Evolutionary conservation across 208 protist species (phyloP).

Genomic region (Trypanosoma avium): DNA sequence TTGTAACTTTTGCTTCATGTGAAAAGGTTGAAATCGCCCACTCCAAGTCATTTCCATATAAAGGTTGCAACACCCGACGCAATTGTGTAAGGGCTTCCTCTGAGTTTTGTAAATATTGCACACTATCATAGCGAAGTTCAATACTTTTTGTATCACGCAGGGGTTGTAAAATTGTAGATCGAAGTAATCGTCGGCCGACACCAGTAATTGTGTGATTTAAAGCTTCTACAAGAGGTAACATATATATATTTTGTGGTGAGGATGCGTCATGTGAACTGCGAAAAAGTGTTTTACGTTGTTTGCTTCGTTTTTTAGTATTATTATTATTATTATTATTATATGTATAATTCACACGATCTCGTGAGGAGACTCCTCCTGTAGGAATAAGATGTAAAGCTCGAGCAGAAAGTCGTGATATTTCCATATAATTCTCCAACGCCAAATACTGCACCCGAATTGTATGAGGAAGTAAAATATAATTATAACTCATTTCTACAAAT

Average conservation of each 20-base stretch:
- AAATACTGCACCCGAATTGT: slow-evolving; percentile 67
- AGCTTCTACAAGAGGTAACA: slow-evolving; percentile 55
- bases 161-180: slow-evolving; percentile 72
- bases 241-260: too few relatives aligned
- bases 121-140: slow-evolving; percentile 68
- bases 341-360: background rate
- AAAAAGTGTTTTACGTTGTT: slow-evolving; percentile 23
- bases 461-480: slow-evolving; percentile 64
- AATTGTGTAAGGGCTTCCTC: slow-evolving; percentile 30
- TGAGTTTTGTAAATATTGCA: slow-evolving; percentile 52
- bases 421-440: slow-evolving; percentile 68
- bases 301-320: background rate
- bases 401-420: slow-evolving; percentile 58
- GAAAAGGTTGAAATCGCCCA: slow-evolving; percentile 27
- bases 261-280: too few relatives aligned
- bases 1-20: slow-evolving; percentile 25
- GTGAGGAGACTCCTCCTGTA: background rate
- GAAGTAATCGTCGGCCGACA: slow-evolving; percentile 76
- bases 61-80: slow-evolving; percentile 13
- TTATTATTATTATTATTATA: background rate
- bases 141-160: slow-evolving; percentile 63
- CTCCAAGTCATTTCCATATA: slow-evolving; percentile 27
- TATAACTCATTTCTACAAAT: slow-evolving; percentile 73
- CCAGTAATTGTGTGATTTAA: slow-evolving; percentile 64
- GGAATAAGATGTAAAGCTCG: slow-evolving; percentile 63